These are phyloP conservation scores for Dillenia turbinata DNA, from an alignment of 164 flowering plant species.

Conservation along the genomic window DNA sequence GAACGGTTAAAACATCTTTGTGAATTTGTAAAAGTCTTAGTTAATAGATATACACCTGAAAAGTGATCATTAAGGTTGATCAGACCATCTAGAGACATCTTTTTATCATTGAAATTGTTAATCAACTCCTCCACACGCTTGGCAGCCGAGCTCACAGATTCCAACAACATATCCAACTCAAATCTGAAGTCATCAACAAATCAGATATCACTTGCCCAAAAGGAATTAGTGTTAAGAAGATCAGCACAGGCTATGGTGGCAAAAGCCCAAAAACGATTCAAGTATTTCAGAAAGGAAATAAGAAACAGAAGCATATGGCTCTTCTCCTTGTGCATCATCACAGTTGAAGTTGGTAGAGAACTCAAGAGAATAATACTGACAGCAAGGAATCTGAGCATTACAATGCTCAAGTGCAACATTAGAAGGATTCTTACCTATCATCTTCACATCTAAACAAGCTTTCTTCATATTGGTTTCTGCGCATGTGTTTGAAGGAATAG, in stretches of 20 bases:
- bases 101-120: slow-evolving; percentile 53
- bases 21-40: background rate
- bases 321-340: too few relatives aligned
- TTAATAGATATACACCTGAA: slow-evolving; percentile 41
- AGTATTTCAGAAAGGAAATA: too few relatives aligned
- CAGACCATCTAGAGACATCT: slow-evolving; percentile 44
- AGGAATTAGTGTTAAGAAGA: too few relatives aligned
- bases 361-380: too few relatives aligned
- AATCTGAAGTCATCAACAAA: slow-evolving; percentile 45
- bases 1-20: too few relatives aligned
- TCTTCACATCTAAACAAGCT: slow-evolving; percentile 97
- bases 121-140: slow-evolving; percentile 85
- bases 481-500: slow-evolving; percentile 98
- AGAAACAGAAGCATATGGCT: too few relatives aligned
- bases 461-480: slow-evolving; percentile 97
- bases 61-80: slow-evolving; percentile 65
- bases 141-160: slow-evolving; percentile 72
- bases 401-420: too few relatives aligned
- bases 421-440: slow-evolving; percentile 58
- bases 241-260: too few relatives aligned
- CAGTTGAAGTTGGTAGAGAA: too few relatives aligned
- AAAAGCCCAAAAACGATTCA: too few relatives aligned
- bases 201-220: too few relatives aligned
- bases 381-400: too few relatives aligned
- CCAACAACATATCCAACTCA: slow-evolving; percentile 95